Evolutionary conservation across 2,329 filamentous ascomycete genomes (phyloP).

Genomic region (Diaporthe citrichinensis): DNA sequence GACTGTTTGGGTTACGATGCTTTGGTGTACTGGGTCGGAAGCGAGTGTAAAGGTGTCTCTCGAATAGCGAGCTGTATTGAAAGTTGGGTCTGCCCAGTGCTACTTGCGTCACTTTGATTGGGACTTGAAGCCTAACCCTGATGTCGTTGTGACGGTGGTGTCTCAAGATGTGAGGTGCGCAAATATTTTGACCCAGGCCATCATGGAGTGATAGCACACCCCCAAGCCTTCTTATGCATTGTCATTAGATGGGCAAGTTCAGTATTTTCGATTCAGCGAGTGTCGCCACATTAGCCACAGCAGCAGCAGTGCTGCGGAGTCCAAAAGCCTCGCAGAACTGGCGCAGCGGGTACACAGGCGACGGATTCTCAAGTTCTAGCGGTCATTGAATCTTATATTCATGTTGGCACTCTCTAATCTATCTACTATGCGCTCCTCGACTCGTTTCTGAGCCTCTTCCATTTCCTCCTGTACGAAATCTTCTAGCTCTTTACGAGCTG

Average conservation of each 20-base stretch:
- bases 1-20: not conserved
- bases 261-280: not conserved
- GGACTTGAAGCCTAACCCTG: slow-evolving; percentile 26
- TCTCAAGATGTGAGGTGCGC: not conserved
- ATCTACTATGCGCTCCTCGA: slow-evolving; percentile 31
- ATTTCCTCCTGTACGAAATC: slow-evolving; percentile 28
- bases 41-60: not conserved
- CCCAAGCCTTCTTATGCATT: not conserved
- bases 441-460: slow-evolving; percentile 28
- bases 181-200: not conserved
- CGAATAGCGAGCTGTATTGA: not conserved
- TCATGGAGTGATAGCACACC: not conserved
- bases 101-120: slow-evolving; percentile 22
- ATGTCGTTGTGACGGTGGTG: not conserved
- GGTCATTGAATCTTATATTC: slow-evolving; percentile 30
- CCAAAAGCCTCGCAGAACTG: not conserved
- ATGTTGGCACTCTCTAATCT: slow-evolving; percentile 29
- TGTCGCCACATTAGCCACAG: not conserved
- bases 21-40: not conserved
- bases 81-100: slow-evolving; percentile 3
- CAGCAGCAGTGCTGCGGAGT: not conserved
- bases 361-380: not conserved
- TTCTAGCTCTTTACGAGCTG: slow-evolving; percentile 23
- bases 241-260: too few species aligned
- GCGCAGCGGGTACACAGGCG: not conserved